Base-by-base conservation (phyloP, 2,329 filamentous ascomycete genomes). In the Scytalidium sp. region DNA sequence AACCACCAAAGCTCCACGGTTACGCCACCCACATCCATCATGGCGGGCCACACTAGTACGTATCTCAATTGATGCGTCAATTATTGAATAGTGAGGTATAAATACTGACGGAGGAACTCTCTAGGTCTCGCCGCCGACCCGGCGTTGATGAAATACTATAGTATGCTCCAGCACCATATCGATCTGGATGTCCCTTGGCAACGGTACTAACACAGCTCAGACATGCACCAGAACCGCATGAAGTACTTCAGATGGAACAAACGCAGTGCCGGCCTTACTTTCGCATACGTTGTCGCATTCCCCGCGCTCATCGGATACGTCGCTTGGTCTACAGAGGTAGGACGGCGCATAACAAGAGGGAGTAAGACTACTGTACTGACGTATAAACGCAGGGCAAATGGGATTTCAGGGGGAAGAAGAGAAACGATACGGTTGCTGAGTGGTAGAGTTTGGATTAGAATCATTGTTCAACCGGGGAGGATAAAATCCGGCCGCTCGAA, bases 211-310 rank as follows among this genome's bases (percentile, higher is more conserved):
- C 41, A 40, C 17, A 41, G 39, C 41, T 27, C 64, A 96, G 92
- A 87, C 69, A 88, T 97, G 84, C 83, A 80, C 64, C 76, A 81
- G 64, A 90, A 89, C 76, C 87, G 94, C 59, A 87, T 92, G 81
- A 90, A 90, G 74, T 96, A 90, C 81, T 99, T 97, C 81, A 83
- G 90, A 70, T 97, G 90, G 90, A 97, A 88, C 29, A 81, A 84
- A 46, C 80, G 88, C 64, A 96, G 90, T 42, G 90, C 90, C 23
- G 84, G 82, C 74, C 71, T 97, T 64, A 85, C 86, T 3, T 83
- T 97, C 66, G 76, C 86, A 56, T 97, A 93, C 70, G 80, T 87
- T 51, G 74, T 84, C 27, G 74, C 85, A 47, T 80, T 97, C 41
- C 94, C 94, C 7, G 70, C 74, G 39, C 75, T 88, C 50, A 62